A percentile compares a stretch with the other conserved stretches of the same genome.
Conservation (phyloP, 2,329 filamentous ascomycete species). For the Penicillium sp. region DNA sequence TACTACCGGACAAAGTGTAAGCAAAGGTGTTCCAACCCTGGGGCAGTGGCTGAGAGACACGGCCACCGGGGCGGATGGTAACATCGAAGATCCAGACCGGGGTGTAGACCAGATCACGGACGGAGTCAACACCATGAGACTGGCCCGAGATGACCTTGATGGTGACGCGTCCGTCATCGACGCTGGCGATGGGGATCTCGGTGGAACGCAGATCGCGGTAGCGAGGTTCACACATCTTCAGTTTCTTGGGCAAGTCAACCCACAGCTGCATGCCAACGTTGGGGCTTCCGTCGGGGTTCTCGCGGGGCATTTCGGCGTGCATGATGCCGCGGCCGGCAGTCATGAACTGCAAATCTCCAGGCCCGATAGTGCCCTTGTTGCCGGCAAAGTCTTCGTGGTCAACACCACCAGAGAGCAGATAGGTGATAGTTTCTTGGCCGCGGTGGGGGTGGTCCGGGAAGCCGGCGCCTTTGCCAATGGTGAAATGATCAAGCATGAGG, state of each 20-base stretch:
- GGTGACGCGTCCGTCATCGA: conserved; percentile 70
- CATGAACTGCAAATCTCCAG: conserved; percentile 98
- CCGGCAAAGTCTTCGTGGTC: conserved; percentile 93
- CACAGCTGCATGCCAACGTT: conserved; percentile 92
- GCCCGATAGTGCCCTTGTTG: conserved; percentile 75
- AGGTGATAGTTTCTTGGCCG: conserved; percentile 88
- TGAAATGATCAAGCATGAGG: conserved; percentile 95
- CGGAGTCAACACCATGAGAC: conserved; percentile 77
- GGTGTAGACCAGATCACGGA: conserved; percentile 90
- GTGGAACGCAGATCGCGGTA: conserved; percentile 79
- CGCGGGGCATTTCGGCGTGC: conserved; percentile 90
- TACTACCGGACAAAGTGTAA: conserved; percentile 76
- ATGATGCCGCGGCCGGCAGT: conserved; percentile 89
- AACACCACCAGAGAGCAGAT: conserved; percentile 78
- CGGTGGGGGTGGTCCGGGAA: conserved; percentile 86
- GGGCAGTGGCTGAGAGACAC: conserved; percentile 72
- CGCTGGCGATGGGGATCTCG: conserved; percentile 75
- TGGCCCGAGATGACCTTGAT: conserved; percentile 91
- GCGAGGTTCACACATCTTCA: conserved; percentile 87
- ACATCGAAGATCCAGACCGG: conserved; percentile 96
- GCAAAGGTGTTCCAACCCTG: conserved; percentile 85
- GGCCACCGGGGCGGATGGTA: conserved; percentile 74
- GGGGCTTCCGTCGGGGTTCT: conserved; percentile 70
- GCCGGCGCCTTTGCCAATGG: conserved; percentile 73
- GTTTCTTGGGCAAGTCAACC: conserved; percentile 80